These are phyloP conservation scores for Daldinia sp. DNA, from an alignment of 2,329 filamentous ascomycete genomes.

Conservation along the genomic window DNA sequence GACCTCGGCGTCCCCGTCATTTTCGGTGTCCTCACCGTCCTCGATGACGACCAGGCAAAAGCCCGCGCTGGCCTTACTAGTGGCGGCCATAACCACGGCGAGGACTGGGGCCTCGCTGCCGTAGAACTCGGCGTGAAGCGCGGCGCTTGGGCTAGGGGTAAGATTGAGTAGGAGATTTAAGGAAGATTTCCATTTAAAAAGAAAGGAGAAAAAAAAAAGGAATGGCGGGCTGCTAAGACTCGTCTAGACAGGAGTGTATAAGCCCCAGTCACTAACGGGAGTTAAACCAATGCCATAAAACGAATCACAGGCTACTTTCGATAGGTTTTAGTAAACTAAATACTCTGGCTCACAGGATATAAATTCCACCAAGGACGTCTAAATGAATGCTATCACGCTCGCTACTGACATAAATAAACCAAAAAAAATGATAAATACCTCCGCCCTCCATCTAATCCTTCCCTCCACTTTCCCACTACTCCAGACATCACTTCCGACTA, in stretches of 20 bases:
- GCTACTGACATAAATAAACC: neutral
- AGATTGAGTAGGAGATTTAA: slow-evolving; percentile 53
- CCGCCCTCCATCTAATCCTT: neutral
- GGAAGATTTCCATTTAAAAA: neutral
- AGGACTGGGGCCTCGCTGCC: slow-evolving; percentile 94
- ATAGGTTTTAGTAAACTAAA: neutral
- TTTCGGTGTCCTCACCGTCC: slow-evolving; percentile 89
- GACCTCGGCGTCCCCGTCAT: slow-evolving; percentile 89
- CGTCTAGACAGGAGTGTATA: neutral
- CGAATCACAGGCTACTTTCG: neutral
- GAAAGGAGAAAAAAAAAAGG: neutral
- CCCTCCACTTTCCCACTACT: neutral
- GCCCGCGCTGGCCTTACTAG: slow-evolving; percentile 78
- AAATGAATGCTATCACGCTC: slow-evolving; percentile 2
- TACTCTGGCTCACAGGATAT: neutral
- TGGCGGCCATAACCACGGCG: slow-evolving; percentile 87
- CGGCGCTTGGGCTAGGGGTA: slow-evolving; percentile 80
- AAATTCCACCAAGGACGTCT: neutral
- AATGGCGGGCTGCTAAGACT: neutral
- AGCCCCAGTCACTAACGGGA: neutral
- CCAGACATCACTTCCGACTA: neutral
- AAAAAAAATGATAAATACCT: neutral
- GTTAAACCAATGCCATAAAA: neutral
- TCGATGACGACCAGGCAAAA: slow-evolving; percentile 87
- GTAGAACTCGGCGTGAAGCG: slow-evolving; percentile 94